These are phyloP conservation scores for Emericellopsis cladophorae DNA, from an alignment of 2,329 filamentous ascomycete species.

Conservation along the genomic window DNA sequence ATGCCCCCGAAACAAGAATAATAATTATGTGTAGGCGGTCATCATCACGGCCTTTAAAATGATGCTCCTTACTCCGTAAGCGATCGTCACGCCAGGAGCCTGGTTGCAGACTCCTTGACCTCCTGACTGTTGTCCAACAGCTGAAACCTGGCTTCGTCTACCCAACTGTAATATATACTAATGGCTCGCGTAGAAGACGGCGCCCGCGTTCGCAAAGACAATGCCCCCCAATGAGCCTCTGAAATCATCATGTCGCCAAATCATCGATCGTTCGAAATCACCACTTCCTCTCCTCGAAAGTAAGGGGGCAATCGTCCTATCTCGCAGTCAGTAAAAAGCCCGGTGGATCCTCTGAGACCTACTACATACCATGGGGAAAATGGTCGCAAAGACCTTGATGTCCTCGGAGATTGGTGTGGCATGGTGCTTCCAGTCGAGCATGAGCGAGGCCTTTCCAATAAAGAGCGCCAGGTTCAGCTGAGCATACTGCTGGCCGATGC, in stretches of 20 bases:
- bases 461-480: slow-evolving; percentile 79
- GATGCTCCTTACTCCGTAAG: too few species aligned
- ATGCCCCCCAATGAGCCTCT: too few species aligned
- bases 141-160: too few species aligned
- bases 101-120: too few species aligned
- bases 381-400: slow-evolving; percentile 96
- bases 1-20: too few species aligned
- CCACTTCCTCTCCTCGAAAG: slow-evolving; percentile 41
- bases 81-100: too few species aligned
- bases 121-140: too few species aligned
- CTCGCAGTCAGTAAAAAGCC: slow-evolving; percentile 11
- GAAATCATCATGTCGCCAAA: neutral
- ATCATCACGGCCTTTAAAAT: too few species aligned
- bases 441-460: slow-evolving; percentile 79
- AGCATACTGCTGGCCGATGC: slow-evolving; percentile 85
- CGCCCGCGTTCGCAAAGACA: too few species aligned
- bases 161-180: too few species aligned
- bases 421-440: slow-evolving; percentile 83
- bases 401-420: slow-evolving; percentile 75
- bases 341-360: neutral
- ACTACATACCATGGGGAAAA: slow-evolving; percentile 78
- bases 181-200: too few species aligned
- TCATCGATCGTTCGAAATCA: neutral
- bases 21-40: too few species aligned
- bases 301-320: slow-evolving; percentile 73